Conservation (phyloP, 2,329 filamentous ascomycete species). For the Lecanoromycetidae sp. region DNA sequence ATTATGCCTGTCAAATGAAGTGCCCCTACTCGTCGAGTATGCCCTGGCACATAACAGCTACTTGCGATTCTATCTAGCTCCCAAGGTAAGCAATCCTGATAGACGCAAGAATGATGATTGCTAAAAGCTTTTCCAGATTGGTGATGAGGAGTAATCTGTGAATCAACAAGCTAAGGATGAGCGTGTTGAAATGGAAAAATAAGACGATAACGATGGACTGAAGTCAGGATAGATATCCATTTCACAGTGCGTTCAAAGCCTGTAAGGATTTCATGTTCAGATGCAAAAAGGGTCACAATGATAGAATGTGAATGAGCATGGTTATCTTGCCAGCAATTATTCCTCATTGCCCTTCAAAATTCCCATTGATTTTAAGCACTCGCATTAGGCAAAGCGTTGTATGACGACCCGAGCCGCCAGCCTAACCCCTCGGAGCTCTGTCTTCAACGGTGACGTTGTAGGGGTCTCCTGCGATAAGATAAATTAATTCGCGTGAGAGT, state of each 20-base stretch:
- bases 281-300: background rate
- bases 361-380: no score
- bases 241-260: background rate
- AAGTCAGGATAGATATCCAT: background rate
- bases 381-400: no score
- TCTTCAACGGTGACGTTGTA: no score
- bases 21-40: conserved; percentile 93
- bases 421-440: no score
- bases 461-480: no score
- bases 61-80: conserved; percentile 92
- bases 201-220: background rate
- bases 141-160: conserved; percentile 36
- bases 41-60: conserved; percentile 68
- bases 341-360: no score
- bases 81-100: conserved; percentile 57
- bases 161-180: background rate
- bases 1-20: conserved; percentile 89
- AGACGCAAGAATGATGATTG: background rate
- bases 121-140: conserved; percentile 48
- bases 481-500: no score
- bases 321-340: no score
- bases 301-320: background rate
- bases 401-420: no score
- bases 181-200: background rate
- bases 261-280: background rate